phyloP scores from a whole-genome alignment of 2,329 filamentous ascomycete species.

The Diaporthe sp. region DNA sequence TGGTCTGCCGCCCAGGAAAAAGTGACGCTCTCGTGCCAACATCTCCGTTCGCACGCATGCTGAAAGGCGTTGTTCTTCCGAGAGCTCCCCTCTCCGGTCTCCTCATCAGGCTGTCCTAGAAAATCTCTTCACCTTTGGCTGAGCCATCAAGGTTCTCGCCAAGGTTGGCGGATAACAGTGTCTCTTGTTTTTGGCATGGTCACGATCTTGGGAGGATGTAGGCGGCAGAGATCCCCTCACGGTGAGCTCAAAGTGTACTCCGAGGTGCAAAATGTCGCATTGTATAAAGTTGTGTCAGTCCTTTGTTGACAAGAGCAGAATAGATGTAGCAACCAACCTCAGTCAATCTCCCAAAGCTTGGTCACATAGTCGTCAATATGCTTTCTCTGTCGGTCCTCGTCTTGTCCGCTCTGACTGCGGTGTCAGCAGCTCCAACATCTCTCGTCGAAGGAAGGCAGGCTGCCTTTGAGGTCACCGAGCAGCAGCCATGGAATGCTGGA shows the following conservation, averaged over 20 bases:
- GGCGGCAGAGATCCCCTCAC: slow-evolving; percentile 9
- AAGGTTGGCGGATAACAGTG: background rate
- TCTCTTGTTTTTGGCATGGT: slow-evolving; percentile 14
- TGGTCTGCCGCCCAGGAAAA: slow-evolving; percentile 1
- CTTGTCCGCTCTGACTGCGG: slow-evolving; percentile 1
- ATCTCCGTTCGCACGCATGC: background rate
- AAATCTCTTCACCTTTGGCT: slow-evolving; percentile 2
- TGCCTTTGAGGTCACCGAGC: slow-evolving; percentile 18
- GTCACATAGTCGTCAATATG: background rate
- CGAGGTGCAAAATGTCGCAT: background rate
- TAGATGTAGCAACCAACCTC: background rate
- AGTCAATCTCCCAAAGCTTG: background rate
- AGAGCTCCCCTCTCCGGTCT: slow-evolving; percentile 14
- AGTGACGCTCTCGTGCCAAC: slow-evolving; percentile 17
- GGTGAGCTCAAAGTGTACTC: background rate
- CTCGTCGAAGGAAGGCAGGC: slow-evolving; percentile 17
- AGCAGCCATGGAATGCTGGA: slow-evolving; percentile 30
- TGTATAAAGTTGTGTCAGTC: slow-evolving; percentile 10
- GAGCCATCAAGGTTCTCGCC: slow-evolving; percentile 22
- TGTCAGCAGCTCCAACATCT: slow-evolving; percentile 12
- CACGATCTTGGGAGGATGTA: background rate
- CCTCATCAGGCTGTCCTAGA: background rate
- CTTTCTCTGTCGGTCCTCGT: background rate
- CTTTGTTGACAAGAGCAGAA: background rate
- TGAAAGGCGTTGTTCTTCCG: background rate